phyloP scores from a whole-genome alignment of 2,329 filamentous ascomycete genomes.

The Botrytis aclada region DNA sequence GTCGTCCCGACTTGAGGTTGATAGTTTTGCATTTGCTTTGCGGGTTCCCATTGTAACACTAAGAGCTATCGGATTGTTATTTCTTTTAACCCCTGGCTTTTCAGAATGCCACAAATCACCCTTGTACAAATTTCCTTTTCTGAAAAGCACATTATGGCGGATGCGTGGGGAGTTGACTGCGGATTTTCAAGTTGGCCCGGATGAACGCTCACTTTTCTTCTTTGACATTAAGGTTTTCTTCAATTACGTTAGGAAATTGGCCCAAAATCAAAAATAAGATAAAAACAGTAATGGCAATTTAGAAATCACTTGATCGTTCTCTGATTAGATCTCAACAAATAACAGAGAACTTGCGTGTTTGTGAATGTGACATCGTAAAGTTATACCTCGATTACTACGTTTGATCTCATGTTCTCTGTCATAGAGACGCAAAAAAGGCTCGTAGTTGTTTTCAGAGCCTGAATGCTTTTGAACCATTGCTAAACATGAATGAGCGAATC shows the following conservation, averaged over 20 bases:
- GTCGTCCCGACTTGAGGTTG: slow-evolving; percentile 9
- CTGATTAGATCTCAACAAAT: not conserved
- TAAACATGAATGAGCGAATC: not conserved
- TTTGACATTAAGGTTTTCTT: slow-evolving; percentile 29
- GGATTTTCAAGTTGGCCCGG: slow-evolving; percentile 26
- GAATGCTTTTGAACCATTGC: not conserved
- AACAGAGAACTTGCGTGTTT: not conserved
- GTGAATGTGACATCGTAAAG: not conserved
- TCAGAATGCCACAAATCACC: slow-evolving; percentile 27
- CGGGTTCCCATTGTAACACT: slow-evolving; percentile 36
- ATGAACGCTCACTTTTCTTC: slow-evolving; percentile 30
- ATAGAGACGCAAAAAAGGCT: not conserved
- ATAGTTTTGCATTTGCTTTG: slow-evolving; percentile 26
- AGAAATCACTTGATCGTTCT: not conserved
- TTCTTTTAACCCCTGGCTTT: slow-evolving; percentile 25
- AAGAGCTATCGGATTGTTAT: slow-evolving; percentile 30
- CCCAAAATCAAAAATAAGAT: slow-evolving; percentile 8
- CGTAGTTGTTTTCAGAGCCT: too few relatives aligned
- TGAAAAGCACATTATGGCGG: slow-evolving; percentile 25
- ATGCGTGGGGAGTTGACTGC: slow-evolving; percentile 16
- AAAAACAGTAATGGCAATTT: slow-evolving; percentile 8
- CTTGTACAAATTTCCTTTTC: slow-evolving; percentile 36
- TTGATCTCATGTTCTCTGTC: not conserved
- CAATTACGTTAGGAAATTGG: slow-evolving; percentile 31
- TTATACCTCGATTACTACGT: not conserved